phyloP scores from a whole-genome alignment of 2,329 filamentous ascomycete genomes.

The Xylaria sp. region DNA sequence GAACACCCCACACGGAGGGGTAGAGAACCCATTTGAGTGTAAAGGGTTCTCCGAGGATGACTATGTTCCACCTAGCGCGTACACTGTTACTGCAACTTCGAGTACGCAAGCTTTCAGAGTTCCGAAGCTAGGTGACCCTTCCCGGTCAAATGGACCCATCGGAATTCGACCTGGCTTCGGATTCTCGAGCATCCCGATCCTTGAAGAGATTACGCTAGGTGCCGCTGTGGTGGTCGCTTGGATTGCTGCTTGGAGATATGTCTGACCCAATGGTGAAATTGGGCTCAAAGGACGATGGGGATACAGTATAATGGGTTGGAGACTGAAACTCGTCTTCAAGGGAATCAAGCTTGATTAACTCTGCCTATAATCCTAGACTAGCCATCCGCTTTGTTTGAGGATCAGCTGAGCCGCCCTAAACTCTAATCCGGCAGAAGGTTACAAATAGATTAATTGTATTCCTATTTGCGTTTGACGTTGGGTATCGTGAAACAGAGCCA shows the following conservation, averaged over 20 bases:
- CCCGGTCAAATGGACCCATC: background rate
- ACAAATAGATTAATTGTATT: background rate
- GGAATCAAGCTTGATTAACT: background rate
- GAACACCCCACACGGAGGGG: background rate
- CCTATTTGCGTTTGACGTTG: conserved; percentile 6
- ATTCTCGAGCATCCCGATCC: conserved; percentile 6
- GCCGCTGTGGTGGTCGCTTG: background rate
- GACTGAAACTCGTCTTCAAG: background rate
- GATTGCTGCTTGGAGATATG: conserved; percentile 1
- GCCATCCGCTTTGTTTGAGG: background rate
- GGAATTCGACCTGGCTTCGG: conserved; percentile 2
- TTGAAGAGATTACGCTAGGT: background rate
- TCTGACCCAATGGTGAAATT: background rate
- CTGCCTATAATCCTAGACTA: background rate
- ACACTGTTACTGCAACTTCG: conserved; percentile 9
- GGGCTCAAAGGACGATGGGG: background rate
- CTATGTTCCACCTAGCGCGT: background rate
- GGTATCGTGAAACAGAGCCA: background rate
- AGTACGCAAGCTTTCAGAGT: background rate
- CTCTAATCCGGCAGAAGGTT: background rate
- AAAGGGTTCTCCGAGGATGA: background rate
- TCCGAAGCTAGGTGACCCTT: background rate
- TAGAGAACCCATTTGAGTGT: background rate
- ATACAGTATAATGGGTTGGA: background rate
- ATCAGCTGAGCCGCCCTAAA: background rate